Percentiles rank a stretch among this genome's conserved stretches.
Conservation (phyloP, 1,139 yeast genomes). For the Diutina ranongensis region DNA sequence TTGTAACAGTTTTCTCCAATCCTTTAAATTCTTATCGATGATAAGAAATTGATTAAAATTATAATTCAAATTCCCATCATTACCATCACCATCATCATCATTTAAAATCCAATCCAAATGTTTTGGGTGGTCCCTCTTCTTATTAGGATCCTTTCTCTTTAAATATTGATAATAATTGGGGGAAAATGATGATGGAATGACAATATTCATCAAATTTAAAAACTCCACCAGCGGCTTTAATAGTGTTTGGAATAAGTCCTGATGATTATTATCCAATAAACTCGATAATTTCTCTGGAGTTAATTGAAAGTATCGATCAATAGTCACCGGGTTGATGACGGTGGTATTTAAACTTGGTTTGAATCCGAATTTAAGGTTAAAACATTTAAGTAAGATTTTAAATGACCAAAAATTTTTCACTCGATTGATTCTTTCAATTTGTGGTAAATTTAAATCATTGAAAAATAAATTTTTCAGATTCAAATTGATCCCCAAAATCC, state of each 20-base stretch:
- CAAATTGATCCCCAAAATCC: slow-evolving; percentile 35
- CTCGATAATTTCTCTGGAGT: slow-evolving; percentile 36
- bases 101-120: slow-evolving; percentile 36
- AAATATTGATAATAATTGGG: slow-evolving; percentile 38
- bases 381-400: slow-evolving; percentile 39
- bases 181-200: slow-evolving; percentile 38
- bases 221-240: slow-evolving; percentile 36
- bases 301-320: slow-evolving; percentile 34
- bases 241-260: slow-evolving; percentile 27
- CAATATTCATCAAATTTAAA: slow-evolving; percentile 32
- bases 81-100: slow-evolving; percentile 41
- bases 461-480: slow-evolving; percentile 35
- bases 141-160: slow-evolving; percentile 20
- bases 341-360: slow-evolving; percentile 18
- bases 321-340: slow-evolving; percentile 30
- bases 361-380: slow-evolving; percentile 38
- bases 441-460: slow-evolving; percentile 29
- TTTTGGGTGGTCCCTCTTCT: slow-evolving; percentile 15
- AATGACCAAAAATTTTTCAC: slow-evolving; percentile 54
- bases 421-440: slow-evolving; percentile 34
- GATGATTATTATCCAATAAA: slow-evolving; percentile 20
- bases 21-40: slow-evolving; percentile 31
- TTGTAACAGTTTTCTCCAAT: slow-evolving; percentile 32
- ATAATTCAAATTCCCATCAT: slow-evolving; percentile 38
- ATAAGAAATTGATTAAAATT: slow-evolving; percentile 34